Base-by-base conservation (phyloP, 2,329 filamentous ascomycete species). In the Trichoderma atroviride region DNA sequence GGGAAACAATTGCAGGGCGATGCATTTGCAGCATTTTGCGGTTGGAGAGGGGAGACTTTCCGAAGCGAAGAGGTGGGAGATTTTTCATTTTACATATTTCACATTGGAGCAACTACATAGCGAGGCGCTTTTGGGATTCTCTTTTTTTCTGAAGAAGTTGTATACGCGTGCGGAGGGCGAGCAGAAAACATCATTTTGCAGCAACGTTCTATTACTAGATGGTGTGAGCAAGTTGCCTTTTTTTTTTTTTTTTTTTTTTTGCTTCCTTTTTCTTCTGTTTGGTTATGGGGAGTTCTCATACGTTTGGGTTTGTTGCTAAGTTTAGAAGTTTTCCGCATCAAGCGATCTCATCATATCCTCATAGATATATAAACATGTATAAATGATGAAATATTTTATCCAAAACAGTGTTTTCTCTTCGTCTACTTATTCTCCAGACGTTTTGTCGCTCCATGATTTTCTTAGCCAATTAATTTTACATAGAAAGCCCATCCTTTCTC, bases 41-140 rank as follows among this genome's bases (percentile, higher is more conserved):
- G 19, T 11, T 37, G 55, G n/a, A 5, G 16, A 31, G 7, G 19
- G n/a, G 19, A 27, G 16, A 13, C 2, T 4, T 58, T 35, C 24
- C 10, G 2, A 40, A 22, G 37, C 16, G 37, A 35, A 10, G 10
- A 35, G 37, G 35, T 14, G 6, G 16, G 37, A 6, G 5, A 1
- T 43, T n/a, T 40, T 43, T 43, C 16, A n/a, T 19, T 2, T 64
- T 16, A 68, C n/a, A 60, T 53, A 19, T 19, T 43, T 33, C 24
- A 22, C 52, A 59, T 43, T 72, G 74, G 61, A 47, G 22, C 76
- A 80, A 40, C 79, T 78, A 78, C 77, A 79, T 79, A 79, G 78
- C 78, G 78, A 67, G 77, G 77, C 77, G 77, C 78, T 75, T 40
- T 58, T 58, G 63, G 56, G 19, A 35, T 24, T 9, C 6, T 19